Evolutionary conservation across 768 basidiomycete species (phyloP).

Genomic region (Tylopilus rubrobrunneus): DNA sequence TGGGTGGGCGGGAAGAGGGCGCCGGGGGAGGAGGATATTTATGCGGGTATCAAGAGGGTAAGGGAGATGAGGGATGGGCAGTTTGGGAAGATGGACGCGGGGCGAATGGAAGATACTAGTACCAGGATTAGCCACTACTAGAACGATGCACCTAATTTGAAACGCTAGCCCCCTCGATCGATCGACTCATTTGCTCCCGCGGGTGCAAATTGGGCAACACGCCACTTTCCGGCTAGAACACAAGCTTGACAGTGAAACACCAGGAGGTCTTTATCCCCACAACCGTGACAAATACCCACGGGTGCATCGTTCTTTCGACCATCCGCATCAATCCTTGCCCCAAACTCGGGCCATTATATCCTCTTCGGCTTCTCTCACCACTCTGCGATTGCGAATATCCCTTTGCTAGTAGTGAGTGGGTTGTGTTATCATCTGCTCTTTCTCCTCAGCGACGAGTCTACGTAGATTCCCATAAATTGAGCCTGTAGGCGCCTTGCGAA

Average conservation of each 20-base stretch:
- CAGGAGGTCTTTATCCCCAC: neutral
- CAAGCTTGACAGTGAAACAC: neutral
- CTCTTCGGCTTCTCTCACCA: too few species aligned
- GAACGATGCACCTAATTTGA: neutral
- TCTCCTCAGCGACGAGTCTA: too few species aligned
- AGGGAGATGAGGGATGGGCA: slow-evolving; percentile 27
- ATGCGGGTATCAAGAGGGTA: slow-evolving; percentile 23
- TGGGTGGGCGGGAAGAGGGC: slow-evolving; percentile 52
- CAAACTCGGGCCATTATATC: too few species aligned
- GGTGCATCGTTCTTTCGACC: too few species aligned
- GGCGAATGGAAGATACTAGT: too few species aligned
- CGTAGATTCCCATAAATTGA: too few species aligned
- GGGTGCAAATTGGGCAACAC: neutral
- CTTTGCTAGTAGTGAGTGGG: too few species aligned
- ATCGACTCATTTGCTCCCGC: slow-evolving; percentile 7
- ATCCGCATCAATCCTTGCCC: too few species aligned
- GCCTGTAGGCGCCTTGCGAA: too few species aligned
- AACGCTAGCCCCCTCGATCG: neutral
- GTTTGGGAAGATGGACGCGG: slow-evolving; percentile 6
- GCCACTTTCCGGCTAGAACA: neutral
- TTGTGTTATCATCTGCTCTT: too few species aligned
- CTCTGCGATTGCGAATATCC: too few species aligned
- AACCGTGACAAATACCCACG: too few species aligned
- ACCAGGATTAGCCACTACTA: neutral
- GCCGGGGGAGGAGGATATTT: slow-evolving; percentile 41